Base-by-base conservation (phyloP, 306 rosid species). In the Prinsepia uniflora region DNA sequence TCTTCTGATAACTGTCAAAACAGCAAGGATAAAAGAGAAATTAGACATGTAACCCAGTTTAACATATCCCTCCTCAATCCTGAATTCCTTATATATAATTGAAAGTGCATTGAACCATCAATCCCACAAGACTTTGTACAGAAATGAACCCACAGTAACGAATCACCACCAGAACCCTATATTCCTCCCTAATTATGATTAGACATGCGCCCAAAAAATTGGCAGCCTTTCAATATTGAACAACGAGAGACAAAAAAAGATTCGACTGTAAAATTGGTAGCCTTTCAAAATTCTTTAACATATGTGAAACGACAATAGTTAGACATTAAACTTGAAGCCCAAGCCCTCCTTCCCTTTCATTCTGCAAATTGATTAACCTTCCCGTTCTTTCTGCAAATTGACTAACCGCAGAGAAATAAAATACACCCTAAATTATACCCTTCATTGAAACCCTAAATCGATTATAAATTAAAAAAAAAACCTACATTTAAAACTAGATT, bases 1-100 rank as follows among this genome's bases (percentile, higher is more conserved):
- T 20, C 34, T 65, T 73, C 84, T 67, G 87, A 63, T 63, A 48
- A 67, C 45, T 6, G 49, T 42, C 46, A 20, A 54, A 63, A 63
- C n/a, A 41, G 8, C n/a, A 15, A 1, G 8, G 11, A 6, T 10
- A 18, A 15, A 49, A 4, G 47, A 6, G 63, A 65, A 44, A 15
- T n/a, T 55, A 65, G 22, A 10, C 20, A 14, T 24, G 43, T 8
- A 30, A 24, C 19, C 4, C 40, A 2, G 3, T 5, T 13, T 3
- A 65, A 4, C 63, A 58, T 6, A 12, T 12, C 30, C 19, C 57
- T 53, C 8, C 4, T 30, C 36, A 30, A 30, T 30, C 36, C 36
- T 30, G 36, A 2, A 30, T 30, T 30, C 36, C 36, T 55, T 15
- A 20, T 22, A 55, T 10, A 20, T 36, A 55, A 58, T 30, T 58